A percentile compares a stretch with the other conserved stretches of the same genome.
phyloP scores from a whole-genome alignment of 139 green algal genomes.

The Protoeuglena noctilucae region DNA sequence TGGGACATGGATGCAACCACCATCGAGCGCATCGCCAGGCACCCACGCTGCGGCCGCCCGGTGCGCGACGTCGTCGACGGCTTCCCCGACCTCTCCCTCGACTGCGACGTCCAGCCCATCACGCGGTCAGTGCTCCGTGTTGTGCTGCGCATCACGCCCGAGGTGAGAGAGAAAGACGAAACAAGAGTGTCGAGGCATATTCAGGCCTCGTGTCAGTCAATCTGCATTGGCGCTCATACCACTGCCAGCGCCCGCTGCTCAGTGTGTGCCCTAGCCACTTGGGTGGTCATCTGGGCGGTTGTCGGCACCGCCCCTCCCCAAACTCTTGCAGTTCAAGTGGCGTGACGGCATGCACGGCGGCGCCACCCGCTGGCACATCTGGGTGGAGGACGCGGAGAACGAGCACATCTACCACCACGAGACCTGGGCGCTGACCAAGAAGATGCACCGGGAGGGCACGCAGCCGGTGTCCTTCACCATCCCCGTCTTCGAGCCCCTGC shows the following conservation, averaged over 20 bases:
- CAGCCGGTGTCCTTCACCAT: slow-evolving; percentile 83
- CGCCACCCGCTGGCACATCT: slow-evolving; percentile 56
- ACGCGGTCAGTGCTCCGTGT: slow-evolving; percentile 84
- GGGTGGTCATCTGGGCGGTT: too few relatives aligned
- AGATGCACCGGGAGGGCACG: slow-evolving; percentile 28
- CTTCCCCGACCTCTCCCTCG: slow-evolving; percentile 64
- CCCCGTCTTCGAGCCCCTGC: slow-evolving; percentile 88
- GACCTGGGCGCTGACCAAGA: slow-evolving; percentile 73
- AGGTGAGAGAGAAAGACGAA: too few relatives aligned
- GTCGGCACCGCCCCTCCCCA: too few relatives aligned
- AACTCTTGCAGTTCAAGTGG: slow-evolving; percentile 2
- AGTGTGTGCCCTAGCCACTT: too few relatives aligned
- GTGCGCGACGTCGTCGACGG: slow-evolving; percentile 34
- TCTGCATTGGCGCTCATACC: too few relatives aligned
- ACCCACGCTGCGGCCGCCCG: slow-evolving; percentile 46
- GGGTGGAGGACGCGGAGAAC: slow-evolving; percentile 81
- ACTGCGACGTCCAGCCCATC: slow-evolving; percentile 75
- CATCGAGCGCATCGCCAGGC: slow-evolving; percentile 61
- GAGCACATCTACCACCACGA: slow-evolving; percentile 90
- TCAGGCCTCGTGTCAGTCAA: too few relatives aligned
- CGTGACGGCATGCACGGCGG: slow-evolving; percentile 42
- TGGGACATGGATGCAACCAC: slow-evolving; percentile 67
- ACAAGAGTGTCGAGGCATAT: too few relatives aligned
- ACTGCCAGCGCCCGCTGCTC: too few relatives aligned
- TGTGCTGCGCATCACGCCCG: slow-evolving; percentile 45